phyloP scores from a whole-genome alignment of 352 stramenopile species.

The Globisporangium alternatum region DNA sequence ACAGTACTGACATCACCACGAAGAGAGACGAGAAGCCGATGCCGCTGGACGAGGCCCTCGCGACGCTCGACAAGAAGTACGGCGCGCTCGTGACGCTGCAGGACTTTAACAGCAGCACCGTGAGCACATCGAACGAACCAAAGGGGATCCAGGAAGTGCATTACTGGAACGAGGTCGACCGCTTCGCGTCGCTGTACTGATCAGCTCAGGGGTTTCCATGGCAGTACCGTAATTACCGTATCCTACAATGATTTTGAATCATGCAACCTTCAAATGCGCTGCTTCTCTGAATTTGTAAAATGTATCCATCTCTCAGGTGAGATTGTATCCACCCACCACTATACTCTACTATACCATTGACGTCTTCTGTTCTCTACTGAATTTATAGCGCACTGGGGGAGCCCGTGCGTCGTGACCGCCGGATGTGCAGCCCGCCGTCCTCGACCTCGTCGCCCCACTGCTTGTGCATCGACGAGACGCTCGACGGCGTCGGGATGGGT shows the following conservation, averaged over 20 bases:
- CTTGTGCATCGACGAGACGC: constrained; percentile 20
- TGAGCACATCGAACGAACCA: neutral
- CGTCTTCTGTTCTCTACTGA: no score
- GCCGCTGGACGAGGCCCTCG: constrained; percentile 15
- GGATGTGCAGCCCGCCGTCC: constrained; percentile 19
- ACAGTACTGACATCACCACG: neutral
- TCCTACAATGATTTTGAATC: neutral
- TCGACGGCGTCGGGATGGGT: constrained; percentile 23
- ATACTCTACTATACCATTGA: no score
- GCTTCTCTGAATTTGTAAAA: no score
- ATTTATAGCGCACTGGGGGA: neutral
- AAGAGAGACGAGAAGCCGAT: neutral
- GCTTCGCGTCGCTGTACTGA: constrained; percentile 17
- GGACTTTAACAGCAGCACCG: neutral
- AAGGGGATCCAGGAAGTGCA: constrained; percentile 13
- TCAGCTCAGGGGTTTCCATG: neutral
- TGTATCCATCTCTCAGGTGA: no score
- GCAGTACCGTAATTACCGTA: neutral
- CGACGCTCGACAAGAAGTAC: constrained; percentile 16
- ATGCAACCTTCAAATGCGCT: neutral
- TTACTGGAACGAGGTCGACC: constrained; percentile 21
- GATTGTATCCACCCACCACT: no score
- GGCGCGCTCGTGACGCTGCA: constrained; percentile 1
- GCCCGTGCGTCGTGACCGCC: no score
- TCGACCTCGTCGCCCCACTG: constrained; percentile 56